phyloP scores from a whole-genome alignment of 768 basidiomycete species.

The Rhodotorula babjevae region DNA sequence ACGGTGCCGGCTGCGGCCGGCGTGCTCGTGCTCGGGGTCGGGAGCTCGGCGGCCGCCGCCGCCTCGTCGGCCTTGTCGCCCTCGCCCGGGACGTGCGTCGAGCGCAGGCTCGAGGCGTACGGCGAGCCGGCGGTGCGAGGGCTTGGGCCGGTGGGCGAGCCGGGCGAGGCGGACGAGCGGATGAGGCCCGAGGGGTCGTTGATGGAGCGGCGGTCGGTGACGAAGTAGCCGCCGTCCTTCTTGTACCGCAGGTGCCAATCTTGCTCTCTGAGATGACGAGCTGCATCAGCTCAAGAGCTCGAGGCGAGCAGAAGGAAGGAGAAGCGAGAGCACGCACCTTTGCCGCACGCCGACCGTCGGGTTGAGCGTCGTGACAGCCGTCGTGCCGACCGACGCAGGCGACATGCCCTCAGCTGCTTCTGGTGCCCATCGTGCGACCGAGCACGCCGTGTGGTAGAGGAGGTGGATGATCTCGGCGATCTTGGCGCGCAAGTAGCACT shows the following conservation, averaged over 20 bases:
- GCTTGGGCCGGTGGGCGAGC: background rate
- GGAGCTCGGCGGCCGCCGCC: too few species aligned
- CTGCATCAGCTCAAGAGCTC: too few species aligned
- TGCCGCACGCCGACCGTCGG: conserved; percentile 37
- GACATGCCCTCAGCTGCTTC: conserved; percentile 35
- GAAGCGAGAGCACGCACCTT: background rate
- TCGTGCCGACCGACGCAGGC: conserved; percentile 22
- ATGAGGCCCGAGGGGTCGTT: conserved; percentile 25
- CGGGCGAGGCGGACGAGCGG: conserved; percentile 17
- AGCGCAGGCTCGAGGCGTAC: conserved; percentile 25
- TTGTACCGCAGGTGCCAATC: conserved; percentile 35
- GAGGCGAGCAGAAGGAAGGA: too few species aligned
- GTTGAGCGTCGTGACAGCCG: conserved; percentile 34
- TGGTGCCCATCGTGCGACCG: conserved; percentile 33
- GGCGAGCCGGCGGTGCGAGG: conserved; percentile 13
- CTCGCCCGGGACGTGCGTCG: conserved; percentile 27
- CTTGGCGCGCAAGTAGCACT: conserved; percentile 41
- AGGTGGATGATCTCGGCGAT: conserved; percentile 41
- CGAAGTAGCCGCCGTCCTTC: conserved; percentile 31
- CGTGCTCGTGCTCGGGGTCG: background rate
- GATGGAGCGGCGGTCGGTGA: conserved; percentile 19
- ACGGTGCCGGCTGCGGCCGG: background rate
- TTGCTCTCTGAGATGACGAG: conserved; percentile 6
- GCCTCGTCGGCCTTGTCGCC: background rate
- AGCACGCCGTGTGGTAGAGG: conserved; percentile 35